Conservation (phyloP, 2,329 filamentous ascomycete genomes). For the Penicillium thymicola region DNA sequence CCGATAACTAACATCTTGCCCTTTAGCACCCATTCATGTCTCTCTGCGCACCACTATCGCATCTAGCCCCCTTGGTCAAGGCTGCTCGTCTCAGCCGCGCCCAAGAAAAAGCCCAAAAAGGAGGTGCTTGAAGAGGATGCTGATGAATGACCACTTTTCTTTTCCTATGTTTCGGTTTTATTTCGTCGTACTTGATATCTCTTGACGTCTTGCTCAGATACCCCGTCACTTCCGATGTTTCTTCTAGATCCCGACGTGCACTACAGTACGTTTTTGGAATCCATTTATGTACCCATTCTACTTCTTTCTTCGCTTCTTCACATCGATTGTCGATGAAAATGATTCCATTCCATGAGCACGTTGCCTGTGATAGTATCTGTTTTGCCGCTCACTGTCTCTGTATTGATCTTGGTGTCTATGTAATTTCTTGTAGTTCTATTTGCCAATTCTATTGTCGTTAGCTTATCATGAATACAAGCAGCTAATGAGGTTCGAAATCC, state of each 20-base stretch:
- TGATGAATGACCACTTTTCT: conserved; percentile 20
- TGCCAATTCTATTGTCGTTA: background rate
- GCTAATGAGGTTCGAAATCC: background rate
- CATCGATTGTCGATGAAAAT: conserved; percentile 19
- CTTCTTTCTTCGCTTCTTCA: conserved; percentile 8
- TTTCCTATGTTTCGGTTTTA: conserved; percentile 20
- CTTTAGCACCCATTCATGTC: conserved; percentile 76
- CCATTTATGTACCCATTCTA: conserved; percentile 14
- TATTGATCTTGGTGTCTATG: conserved; percentile 1
- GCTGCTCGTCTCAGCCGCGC: conserved; percentile 81
- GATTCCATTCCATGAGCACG: background rate
- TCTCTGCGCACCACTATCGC: conserved; percentile 67
- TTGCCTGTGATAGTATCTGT: background rate
- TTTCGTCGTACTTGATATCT: conserved; percentile 25
- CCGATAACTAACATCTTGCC: conserved; percentile 17
- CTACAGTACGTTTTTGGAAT: conserved; percentile 15
- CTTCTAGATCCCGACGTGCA: conserved; percentile 23
- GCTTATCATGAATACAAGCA: background rate
- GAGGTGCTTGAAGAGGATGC: conserved; percentile 50
- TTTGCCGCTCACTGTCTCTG: background rate
- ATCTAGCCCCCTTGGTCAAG: conserved; percentile 80
- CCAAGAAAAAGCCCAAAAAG: conserved; percentile 76
- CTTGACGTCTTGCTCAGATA: conserved; percentile 33
- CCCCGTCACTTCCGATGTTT: conserved; percentile 25
- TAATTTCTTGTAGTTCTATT: conserved; percentile 17